Percentiles rank a stretch among this genome's conserved stretches.
phyloP scores from a whole-genome alignment of 495 filamentous ascomycete species.

The Penicillium canariense region DNA sequence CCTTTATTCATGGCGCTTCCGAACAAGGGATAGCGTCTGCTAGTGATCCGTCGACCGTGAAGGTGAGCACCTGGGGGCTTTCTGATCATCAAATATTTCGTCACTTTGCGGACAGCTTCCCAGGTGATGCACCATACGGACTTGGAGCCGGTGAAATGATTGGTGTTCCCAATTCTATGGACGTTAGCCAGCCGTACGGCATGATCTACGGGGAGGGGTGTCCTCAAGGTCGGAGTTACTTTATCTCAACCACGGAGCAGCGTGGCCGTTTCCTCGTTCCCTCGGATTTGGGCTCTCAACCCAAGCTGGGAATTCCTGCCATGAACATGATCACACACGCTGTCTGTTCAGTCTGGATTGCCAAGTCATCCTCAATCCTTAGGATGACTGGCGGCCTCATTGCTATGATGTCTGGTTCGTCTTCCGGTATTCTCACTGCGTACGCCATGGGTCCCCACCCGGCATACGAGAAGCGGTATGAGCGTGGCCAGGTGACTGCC shows the following conservation, averaged over 20 bases:
- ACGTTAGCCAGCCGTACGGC: conserved; percentile 80
- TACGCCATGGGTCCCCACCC: conserved; percentile 74
- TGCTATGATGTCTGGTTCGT: conserved; percentile 81
- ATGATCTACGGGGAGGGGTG: conserved; percentile 82
- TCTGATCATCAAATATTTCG: conserved; percentile 69
- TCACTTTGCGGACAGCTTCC: conserved; percentile 73
- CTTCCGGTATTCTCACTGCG: conserved; percentile 78
- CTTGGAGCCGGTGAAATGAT: conserved; percentile 72
- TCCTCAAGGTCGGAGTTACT: conserved; percentile 75
- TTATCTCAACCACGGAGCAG: conserved; percentile 69
- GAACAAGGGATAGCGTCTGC: conserved; percentile 69
- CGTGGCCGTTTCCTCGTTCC: conserved; percentile 70
- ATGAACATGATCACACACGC: conserved; percentile 59
- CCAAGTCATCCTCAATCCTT: conserved; percentile 71
- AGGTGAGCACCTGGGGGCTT: conserved; percentile 81
- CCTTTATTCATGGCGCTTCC: conserved; percentile 76
- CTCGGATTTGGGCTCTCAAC: conserved; percentile 46
- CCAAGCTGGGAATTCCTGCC: conserved; percentile 67
- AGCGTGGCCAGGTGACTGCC: conserved; percentile 73
- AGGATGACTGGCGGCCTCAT: conserved; percentile 72
- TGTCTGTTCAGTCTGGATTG: conserved; percentile 84
- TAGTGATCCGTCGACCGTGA: conserved; percentile 73
- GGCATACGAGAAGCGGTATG: conserved; percentile 61
- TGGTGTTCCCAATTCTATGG: conserved; percentile 80
- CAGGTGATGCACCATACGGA: conserved; percentile 73